Base-by-base conservation (phyloP, 257 asterid genomes). In the Scutellaria galericulata region DNA sequence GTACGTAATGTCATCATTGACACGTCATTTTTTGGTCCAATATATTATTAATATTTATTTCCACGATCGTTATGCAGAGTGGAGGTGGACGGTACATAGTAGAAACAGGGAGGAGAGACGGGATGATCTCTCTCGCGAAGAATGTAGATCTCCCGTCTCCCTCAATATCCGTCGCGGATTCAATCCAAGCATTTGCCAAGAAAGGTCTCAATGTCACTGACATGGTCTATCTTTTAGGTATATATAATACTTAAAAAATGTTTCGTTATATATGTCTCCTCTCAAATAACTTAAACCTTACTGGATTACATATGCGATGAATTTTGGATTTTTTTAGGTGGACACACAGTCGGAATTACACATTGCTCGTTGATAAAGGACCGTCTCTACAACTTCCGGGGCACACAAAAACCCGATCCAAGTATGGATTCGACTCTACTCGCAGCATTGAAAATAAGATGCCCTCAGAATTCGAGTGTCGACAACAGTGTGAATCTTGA, bases 181-280 rank as follows among this genome's bases (percentile, higher is more conserved):
- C 85, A 10, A 70, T 79, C 54, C 70, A 70, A 63, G 71, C 81
- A 0, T 90, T 89, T 58, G 65, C 79, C 4, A 42, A 31, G 6
- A 86, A 87, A 73, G 83, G 83, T 1, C 84, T 89, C 11, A 39
- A 45, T 39, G 18, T 77, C 54, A 76, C n/a, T 0, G 88, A 89
- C 68, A 87, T 89, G 96, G 77, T 86, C 12, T 73, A 76, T 22
- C 94, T 89, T 70, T 78, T 89, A 54, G 95, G 95, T 87, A 18
- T 18, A 18, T 18, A 77, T 27, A 27, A 3, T 27, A 27, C 35
- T 27, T 1, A 27, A 27, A 27, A 27, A 27, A 27, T 3, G 3
- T 27, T 3, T 2, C 37, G 0, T 31, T 31, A 31, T 31, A 31
- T 31, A 31, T 2, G 5, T 31, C 4, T 31, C 37, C 4, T 31